Conservation (phyloP, 2,329 filamentous ascomycete species). For the Arthrobotrys iridis region DNA sequence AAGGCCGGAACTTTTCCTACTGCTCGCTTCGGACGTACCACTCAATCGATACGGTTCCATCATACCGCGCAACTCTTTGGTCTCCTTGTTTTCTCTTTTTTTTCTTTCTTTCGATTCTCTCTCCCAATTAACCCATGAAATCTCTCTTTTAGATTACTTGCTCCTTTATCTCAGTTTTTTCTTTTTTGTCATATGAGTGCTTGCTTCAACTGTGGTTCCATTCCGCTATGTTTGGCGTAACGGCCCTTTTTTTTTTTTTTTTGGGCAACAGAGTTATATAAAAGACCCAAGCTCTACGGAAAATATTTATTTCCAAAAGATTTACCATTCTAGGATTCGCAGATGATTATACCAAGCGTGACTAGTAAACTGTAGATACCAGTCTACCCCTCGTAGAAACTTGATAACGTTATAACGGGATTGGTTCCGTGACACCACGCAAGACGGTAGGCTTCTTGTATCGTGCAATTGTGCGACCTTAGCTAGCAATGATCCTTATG, state of each 20-base stretch:
- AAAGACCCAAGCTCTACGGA: background rate
- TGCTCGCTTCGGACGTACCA: constrained; percentile 1
- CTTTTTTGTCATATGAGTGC: background rate
- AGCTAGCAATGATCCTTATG: no score
- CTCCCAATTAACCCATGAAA: no score
- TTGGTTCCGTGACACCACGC: no score
- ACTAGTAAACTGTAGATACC: background rate
- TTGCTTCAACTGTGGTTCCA: no score
- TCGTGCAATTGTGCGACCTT: no score
- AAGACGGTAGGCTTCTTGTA: no score
- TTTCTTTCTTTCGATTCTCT: constrained; percentile 2
- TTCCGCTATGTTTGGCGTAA: no score
- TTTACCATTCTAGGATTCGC: background rate
- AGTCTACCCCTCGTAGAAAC: no score
- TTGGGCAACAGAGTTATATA: background rate
- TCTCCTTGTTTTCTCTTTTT: background rate
- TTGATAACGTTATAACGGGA: no score
- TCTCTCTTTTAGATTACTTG: no score
- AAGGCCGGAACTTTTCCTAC: background rate
- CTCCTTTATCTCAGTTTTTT: background rate
- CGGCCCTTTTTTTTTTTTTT: background rate
- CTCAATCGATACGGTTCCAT: background rate
- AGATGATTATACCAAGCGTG: no score
- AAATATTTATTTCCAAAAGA: background rate
- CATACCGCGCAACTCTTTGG: background rate